Evolutionary conservation across 1,284 basidiomycete species (phyloP), one percentile per base, ranked within the genome.

Genomic region (Amylostereum chailletii): DNA sequence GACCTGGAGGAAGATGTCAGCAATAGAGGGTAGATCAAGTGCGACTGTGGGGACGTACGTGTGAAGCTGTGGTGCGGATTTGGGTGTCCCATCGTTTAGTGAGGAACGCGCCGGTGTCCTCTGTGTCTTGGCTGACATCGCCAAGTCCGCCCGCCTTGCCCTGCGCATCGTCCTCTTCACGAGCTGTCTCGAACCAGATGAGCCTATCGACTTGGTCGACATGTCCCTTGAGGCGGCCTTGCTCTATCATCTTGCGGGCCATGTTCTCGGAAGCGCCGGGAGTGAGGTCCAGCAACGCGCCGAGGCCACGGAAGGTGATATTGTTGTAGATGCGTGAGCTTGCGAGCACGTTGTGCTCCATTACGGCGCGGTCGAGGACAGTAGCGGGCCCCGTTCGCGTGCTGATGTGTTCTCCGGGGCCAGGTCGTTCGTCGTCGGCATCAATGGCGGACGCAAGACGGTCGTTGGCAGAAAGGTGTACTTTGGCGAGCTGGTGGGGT

Each of bases 311-410:
- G 66, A 96, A 96, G 5, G 90, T 88, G 68, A 97, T 94, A 60
- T 96, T 96, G 63, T 91, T 91, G 64, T 94, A 95, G 45, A 94
- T 90, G 62, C 93, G 90, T 1, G 92, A 95, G 60, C 92, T 93
- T 7, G 94, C 92, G 52, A 96, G 80, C 11, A 99, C 74, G 64
- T 99, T 99, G 70, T 99, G 96, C 64, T 99, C 95, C 81, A 98
- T 90, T 44, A 99, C 90, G 2, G 96, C 96, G 46, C 94, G 81
- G 65, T 98, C 95, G 33, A 99, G 77, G n/a, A 99, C 94, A 6
- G 93, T 98, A 4, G 90, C 86, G 1, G 95, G 94, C 0, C 89
- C 90, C 34, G 81, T 89, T 49, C 88, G 78, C 53, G 77, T 90
- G 69, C 86, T 87, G 47, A 72, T 75, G 42, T 70, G 72, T 47